A percentile compares a stretch with the other conserved stretches of the same genome.
phyloP scores from a whole-genome alignment of 768 basidiomycete species.

The Dictyophora rubrovolvata region DNA sequence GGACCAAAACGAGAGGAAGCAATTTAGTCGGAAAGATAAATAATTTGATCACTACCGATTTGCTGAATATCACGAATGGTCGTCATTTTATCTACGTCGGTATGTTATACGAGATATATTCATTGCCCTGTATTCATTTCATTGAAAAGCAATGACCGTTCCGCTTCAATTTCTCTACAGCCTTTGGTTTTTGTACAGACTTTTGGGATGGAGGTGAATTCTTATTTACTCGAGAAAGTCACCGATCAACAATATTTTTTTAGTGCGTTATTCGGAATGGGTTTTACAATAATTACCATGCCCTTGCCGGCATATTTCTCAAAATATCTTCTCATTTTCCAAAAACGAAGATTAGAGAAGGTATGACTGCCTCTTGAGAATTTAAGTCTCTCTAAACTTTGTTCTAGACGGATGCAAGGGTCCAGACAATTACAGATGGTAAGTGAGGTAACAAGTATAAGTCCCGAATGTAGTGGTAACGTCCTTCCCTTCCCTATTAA shows the following conservation, averaged over 20 bases:
- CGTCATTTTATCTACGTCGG: constrained; percentile 23
- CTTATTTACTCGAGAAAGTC: not conserved
- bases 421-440: constrained; percentile 27
- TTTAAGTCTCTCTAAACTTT: not conserved
- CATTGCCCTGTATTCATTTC: too few species aligned
- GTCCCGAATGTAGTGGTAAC: not conserved
- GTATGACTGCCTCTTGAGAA: not conserved
- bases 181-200: constrained; percentile 24
- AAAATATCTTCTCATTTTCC: constrained; percentile 20
- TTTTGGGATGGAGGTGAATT: constrained; percentile 27
- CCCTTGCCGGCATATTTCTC: constrained; percentile 28
- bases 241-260: not conserved
- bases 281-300: constrained; percentile 23
- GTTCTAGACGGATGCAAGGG: constrained; percentile 25
- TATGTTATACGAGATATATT: not conserved
- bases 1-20: not conserved
- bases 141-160: not conserved
- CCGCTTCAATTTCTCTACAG: constrained; percentile 22
- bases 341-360: constrained; percentile 23
- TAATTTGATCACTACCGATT: constrained; percentile 27
- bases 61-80: constrained; percentile 26
- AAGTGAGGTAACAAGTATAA: not conserved
- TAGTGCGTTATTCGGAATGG: constrained; percentile 27
- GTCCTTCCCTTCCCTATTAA: not conserved
- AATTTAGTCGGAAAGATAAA: constrained; percentile 30